Conservation (phyloP, 176 grass and related monocot genomes). For the Oryza glaberrima region DNA sequence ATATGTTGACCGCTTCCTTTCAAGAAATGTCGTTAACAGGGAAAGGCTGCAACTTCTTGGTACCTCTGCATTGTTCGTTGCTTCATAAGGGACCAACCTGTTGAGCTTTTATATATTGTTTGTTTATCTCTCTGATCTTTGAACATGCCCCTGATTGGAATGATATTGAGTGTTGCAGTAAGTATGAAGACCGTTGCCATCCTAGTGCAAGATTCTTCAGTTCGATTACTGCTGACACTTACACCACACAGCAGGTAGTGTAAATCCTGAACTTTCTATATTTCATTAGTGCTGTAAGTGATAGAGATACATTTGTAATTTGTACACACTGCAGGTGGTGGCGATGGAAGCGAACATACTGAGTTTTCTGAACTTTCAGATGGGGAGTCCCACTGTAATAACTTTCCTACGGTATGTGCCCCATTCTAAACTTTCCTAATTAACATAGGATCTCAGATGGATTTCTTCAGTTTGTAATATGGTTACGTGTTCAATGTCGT, state of each 20-base stretch:
- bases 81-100: constrained; percentile 48
- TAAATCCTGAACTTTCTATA: not conserved
- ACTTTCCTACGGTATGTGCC: constrained; percentile 51
- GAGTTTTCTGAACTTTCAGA: constrained; percentile 49
- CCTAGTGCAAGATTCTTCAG: constrained; percentile 37
- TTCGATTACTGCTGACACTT: constrained; percentile 47
- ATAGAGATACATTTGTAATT: not conserved
- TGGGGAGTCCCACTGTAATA: constrained; percentile 56
- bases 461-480: not conserved
- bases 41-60: constrained; percentile 61
- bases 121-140: constrained; percentile 12
- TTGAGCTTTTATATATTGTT: constrained; percentile 1
- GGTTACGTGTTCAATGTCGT: not conserved
- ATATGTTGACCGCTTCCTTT: constrained; percentile 57
- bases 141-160: not conserved
- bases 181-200: constrained; percentile 59
- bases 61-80: constrained; percentile 50
- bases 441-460: not conserved
- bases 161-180: constrained; percentile 47
- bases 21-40: constrained; percentile 18
- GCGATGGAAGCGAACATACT: constrained; percentile 64
- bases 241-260: constrained; percentile 56
- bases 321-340: constrained; percentile 52
- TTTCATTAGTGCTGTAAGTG: constrained; percentile 17
- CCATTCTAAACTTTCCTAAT: not conserved